Base-by-base conservation (phyloP, 2,329 filamentous ascomycete genomes). In the Cercospora zeina region DNA sequence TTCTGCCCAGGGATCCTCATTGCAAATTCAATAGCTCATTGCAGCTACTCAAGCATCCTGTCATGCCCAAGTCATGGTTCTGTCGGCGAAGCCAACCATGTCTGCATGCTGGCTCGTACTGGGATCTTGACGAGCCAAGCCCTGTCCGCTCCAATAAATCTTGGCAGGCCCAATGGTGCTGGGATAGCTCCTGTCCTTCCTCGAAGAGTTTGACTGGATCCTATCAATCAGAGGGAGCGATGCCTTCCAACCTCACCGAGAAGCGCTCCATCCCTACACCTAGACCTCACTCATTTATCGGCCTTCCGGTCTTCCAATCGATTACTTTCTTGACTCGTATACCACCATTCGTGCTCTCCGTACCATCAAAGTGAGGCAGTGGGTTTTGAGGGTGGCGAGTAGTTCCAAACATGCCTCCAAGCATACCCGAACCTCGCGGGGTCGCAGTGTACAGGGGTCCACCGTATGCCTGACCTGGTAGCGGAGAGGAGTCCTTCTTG, bases 391-490 rank as follows among this genome's bases (percentile, higher is more conserved):
- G 27, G 14, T 5, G 8, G 6, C 49, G 49, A 31, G 49, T 11
- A 53, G 49, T 13, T 4, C n/a, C 30, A 19, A 53, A 53, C 24
- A 30, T 56, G 37, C 37, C 21, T 16, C 54, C 36, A 10, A 56
- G 33, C 54, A 56, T 56, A 6, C 54, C 24, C 4, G 54, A 42
- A 9, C 54, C 34, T 21, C 37, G 19, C 19, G 58, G 47, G 9
- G 33, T 53, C 16, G 14, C 24, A 3, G 16, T 39, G 58, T 42
- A 61, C 31, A 49, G 53, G 4, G 59, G 59, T 6, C 59, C 59
- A 6, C 59, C 59, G 16, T 61, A 61, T 27, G 53, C n/a, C 14
- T 39, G 50, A 1, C 59, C 59, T 3, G 59, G 51, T 4, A 61
- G 7, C 3, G 59, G 59, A 31, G 42, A 31, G 10, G 59, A 39